Evolutionary conservation across 176 grass and related monocot species (phyloP).

Genomic region (Cenchrus fungigraminus): DNA sequence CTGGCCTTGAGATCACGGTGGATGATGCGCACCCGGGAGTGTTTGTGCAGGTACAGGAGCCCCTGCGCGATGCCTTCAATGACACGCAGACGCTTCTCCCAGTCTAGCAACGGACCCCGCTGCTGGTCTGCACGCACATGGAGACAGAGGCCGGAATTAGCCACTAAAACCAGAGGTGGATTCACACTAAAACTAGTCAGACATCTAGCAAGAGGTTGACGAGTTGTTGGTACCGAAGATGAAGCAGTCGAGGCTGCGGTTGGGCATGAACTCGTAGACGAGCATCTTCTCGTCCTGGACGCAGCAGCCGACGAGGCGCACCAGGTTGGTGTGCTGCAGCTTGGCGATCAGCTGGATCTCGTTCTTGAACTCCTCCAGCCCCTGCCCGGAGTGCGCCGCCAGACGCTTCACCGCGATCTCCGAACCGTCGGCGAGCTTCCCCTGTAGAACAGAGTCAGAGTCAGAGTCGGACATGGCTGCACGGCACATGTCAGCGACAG

Average conservation of each 20-base stretch:
- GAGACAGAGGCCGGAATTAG: not conserved
- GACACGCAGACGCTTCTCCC: slow-evolving; percentile 39
- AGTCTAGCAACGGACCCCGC: not conserved
- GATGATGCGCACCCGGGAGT: slow-evolving; percentile 51
- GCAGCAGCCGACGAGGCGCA: slow-evolving; percentile 58
- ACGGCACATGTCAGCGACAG: not conserved
- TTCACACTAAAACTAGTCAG: too few species aligned
- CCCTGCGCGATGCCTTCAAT: slow-evolving; percentile 53
- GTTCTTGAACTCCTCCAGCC: slow-evolving; percentile 64
- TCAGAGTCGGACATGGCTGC: not conserved
- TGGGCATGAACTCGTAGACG: slow-evolving; percentile 70
- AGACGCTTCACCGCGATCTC: slow-evolving; percentile 68
- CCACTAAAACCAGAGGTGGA: not conserved
- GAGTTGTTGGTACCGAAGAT: slow-evolving; percentile 36
- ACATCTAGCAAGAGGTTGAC: too few species aligned
- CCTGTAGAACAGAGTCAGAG: slow-evolving; percentile 21
- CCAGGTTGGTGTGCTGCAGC: slow-evolving; percentile 76
- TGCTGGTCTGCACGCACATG: not conserved
- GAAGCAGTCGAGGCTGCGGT: slow-evolving; percentile 61
- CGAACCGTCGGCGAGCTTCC: slow-evolving; percentile 15
- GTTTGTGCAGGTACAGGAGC: slow-evolving; percentile 56
- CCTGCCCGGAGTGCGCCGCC: slow-evolving; percentile 45
- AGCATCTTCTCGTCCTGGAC: slow-evolving; percentile 68
- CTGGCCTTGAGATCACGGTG: slow-evolving; percentile 58
- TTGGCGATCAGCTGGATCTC: slow-evolving; percentile 68